Base-by-base conservation (phyloP, 345 rosid species). In the Moricandia moricandioides region DNA sequence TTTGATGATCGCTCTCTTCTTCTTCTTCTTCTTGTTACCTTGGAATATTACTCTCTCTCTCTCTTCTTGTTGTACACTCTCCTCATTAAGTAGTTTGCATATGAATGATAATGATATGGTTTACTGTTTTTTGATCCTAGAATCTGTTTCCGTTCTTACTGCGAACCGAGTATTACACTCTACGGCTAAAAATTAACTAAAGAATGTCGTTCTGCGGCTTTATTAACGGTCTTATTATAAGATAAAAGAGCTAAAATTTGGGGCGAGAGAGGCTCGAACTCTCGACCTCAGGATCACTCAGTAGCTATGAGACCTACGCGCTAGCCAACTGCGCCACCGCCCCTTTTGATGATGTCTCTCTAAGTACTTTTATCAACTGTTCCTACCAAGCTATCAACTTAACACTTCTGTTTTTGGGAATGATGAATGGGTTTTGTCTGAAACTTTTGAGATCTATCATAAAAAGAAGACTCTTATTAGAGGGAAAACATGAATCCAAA, bases 281-380 rank as follows among this genome's bases (percentile, higher is more conserved):
- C 97, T 93, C 97, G 88, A 91, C 96, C 93, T 89, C 96, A 85
- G 97, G 96, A 91, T 93, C 2, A 80, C 97, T 87, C 92, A 30
- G 63, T 62, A 83, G 92, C 97, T 86, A 88, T 88, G 96, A 89
- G 93, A 93, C 90, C 97, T 86, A 85, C 92, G 91, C 90, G 93
- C 98, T 89, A 89, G 87, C 92, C 97, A 91, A 91, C 96, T 89
- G 92, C 97, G 90, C 94, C 92, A 85, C 92, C 91, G 85, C 91
- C 91, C 93, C 93, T n/a, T n/a, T 35, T 29, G 31, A 2, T 29
- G 4, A 1, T 29, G 1, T 4, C 31, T 1, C 3, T 29, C 31
- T 29, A 29, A 29, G 3, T 29, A 1, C 31, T 3, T 29, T 29
- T 4, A 29, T 29, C 31, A 0, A 2, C 31, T 29, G 31, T 21